These are phyloP conservation scores for Pichia manshurica DNA, from an alignment of 805 yeast genomes.

Conservation along the genomic window DNA sequence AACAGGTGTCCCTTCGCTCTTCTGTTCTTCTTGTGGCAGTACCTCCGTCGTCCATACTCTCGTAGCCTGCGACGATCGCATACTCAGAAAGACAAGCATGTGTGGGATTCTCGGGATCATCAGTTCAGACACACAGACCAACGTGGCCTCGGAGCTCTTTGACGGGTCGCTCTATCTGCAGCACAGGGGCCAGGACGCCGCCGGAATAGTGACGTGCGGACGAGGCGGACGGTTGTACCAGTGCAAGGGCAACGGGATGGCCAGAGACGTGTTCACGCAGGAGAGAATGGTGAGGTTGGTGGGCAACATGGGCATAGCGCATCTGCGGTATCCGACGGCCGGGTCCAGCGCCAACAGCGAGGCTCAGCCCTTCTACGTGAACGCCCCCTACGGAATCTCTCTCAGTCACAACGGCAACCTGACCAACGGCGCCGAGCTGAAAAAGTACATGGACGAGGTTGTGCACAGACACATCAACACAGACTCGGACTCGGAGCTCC, in stretches of 20 bases:
- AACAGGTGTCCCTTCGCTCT: too few relatives aligned
- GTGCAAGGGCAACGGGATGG: constrained; percentile 99
- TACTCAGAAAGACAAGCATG: constrained; percentile 49
- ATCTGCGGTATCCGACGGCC: constrained; percentile 94
- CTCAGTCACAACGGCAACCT: constrained; percentile 92
- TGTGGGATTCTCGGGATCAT: constrained; percentile 93
- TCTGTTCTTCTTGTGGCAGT: too few relatives aligned
- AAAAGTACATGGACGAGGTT: constrained; percentile 78
- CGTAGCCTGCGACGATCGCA: too few relatives aligned
- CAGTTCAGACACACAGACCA: constrained; percentile 62
- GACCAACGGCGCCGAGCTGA: constrained; percentile 76
- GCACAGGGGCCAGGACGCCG: constrained; percentile 98
- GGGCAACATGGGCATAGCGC: constrained; percentile 95
- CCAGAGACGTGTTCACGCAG: constrained; percentile 91
- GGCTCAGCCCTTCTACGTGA: constrained; percentile 98
- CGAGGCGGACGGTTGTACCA: constrained; percentile 89
- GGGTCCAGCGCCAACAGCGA: constrained; percentile 94
- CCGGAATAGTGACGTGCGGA: constrained; percentile 97
- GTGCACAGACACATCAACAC: constrained; percentile 98
- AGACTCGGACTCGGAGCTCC: constrained; percentile 89
- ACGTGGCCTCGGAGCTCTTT: constrained; percentile 83
- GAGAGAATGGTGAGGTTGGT: constrained; percentile 68
- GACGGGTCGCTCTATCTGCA: constrained; percentile 92
- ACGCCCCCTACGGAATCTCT: constrained; percentile 91
- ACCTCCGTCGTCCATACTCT: too few relatives aligned